Conservation (phyloP, 2,329 filamentous ascomycete genomes). For the Microdochium trichocladiopsis region DNA sequence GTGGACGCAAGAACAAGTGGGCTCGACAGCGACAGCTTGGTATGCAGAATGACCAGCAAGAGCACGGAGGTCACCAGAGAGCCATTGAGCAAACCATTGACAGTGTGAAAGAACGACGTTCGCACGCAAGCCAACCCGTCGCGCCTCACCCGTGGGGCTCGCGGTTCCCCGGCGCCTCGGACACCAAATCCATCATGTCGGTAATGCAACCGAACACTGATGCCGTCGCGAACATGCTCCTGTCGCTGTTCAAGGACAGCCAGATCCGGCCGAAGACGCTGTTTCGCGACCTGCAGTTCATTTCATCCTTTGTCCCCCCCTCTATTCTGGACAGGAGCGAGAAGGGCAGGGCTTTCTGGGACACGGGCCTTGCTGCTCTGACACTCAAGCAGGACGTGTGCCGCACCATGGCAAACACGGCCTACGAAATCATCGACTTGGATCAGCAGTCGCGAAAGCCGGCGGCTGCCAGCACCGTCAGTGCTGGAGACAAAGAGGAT, state of each 20-base stretch:
- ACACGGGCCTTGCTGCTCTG: constrained; percentile 82
- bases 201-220: constrained; percentile 49
- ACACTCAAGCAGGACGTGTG: constrained; percentile 83
- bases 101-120: constrained; percentile 61
- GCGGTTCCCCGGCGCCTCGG: constrained; percentile 34
- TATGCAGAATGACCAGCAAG: constrained; percentile 19
- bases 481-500: background rate
- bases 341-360: constrained; percentile 76
- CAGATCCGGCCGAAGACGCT: constrained; percentile 70
- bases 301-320: constrained; percentile 58
- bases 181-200: constrained; percentile 41
- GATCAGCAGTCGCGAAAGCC: constrained; percentile 56
- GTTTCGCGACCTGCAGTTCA: constrained; percentile 75
- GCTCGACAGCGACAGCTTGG: constrained; percentile 29
- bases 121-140: constrained; percentile 40
- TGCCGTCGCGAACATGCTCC: constrained; percentile 58
- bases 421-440: constrained; percentile 57
- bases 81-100: constrained; percentile 61
- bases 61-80: background rate
- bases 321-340: constrained; percentile 55
- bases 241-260: constrained; percentile 59
- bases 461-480: constrained; percentile 5
- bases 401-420: constrained; percentile 72
- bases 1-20: constrained; percentile 30
- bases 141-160: constrained; percentile 23